Evolutionary conservation across 2,329 filamentous ascomycete species (phyloP).

Genomic region (Aspergillus sp.): DNA sequence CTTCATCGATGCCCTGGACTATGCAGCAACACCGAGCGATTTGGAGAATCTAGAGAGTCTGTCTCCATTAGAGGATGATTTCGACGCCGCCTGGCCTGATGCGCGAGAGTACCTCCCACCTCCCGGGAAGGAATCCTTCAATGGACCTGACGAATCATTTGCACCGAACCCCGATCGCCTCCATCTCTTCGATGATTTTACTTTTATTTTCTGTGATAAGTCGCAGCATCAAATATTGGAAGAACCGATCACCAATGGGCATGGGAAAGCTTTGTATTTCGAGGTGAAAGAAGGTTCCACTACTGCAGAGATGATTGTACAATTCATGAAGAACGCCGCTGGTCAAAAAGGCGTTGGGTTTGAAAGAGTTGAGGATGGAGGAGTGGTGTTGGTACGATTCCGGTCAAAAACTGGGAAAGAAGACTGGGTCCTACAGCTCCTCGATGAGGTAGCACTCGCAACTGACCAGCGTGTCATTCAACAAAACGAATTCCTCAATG

Average conservation of each 20-base stretch:
- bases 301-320: conserved; percentile 71
- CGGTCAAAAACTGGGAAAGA: conserved; percentile 58
- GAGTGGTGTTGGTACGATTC: conserved; percentile 74
- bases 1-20: conserved; percentile 71
- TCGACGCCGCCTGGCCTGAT: conserved; percentile 75
- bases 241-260: conserved; percentile 72
- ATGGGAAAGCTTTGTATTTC: conserved; percentile 75
- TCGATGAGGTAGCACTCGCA: conserved; percentile 66
- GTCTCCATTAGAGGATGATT: conserved; percentile 73
- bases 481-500: conserved; percentile 88
- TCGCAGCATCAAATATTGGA: conserved; percentile 74
- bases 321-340: conserved; percentile 71
- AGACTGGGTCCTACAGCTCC: conserved; percentile 70
- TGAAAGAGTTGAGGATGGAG: conserved; percentile 63
- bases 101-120: conserved; percentile 70
- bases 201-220: conserved; percentile 80
- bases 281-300: conserved; percentile 64
- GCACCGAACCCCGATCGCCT: conserved; percentile 65
- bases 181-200: conserved; percentile 80
- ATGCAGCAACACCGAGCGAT: conserved; percentile 55
- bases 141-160: conserved; percentile 68
- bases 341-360: conserved; percentile 70
- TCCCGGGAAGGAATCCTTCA: conserved; percentile 71
- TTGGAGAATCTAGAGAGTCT: conserved; percentile 52
- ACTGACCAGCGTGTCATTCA: conserved; percentile 81